Evolutionary conservation across 345 rosid species (phyloP), one percentile per base, ranked within the genome.

Genomic region (Pugionium cornutum): DNA sequence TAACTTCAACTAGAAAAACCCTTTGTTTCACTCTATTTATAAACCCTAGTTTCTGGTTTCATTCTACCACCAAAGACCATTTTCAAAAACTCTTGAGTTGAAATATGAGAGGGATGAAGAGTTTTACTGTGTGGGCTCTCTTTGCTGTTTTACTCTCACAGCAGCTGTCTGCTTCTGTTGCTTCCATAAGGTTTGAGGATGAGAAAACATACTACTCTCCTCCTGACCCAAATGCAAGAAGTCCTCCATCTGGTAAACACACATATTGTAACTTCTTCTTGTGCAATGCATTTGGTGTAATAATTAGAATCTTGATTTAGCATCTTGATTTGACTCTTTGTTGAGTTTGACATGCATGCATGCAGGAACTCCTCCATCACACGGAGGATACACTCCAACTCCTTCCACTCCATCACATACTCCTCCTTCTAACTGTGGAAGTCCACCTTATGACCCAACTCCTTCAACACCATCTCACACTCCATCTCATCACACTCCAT

Each of bases 201-300:
- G 55, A 79, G 9, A 86, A 88, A 84, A 88, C 74, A 74, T 86
- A 75, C 80, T 86, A 81, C 79, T 59, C 84, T 46, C 89, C 96
- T 41, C 90, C 91, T 37, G 89, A 77, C 72, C 91, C 92, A 3
- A 70, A 61, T 51, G n/a, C 81, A 2, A 74, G 83, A 63, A 72
- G 77, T 73, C 89, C 89, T 44, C 84, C 91, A 11, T 18, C 62
- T 48, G 68, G 78, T 74, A 64, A 64, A 41, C 36, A 27, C 28
- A 36, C 26, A 40, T 9, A 28, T 4, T 45, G 31, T 25, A 59
- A 57, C 33, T 27, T 28, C 5, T 58, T 18, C 18, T 18, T 18
- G 0, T 18, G 18, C 0, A 0, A 18, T 18, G 18, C 18, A 0
- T 18, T 18, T 18, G 18, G 0, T 18, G 18, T 18, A 18, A 18